Evolutionary conservation across 805 yeast species (phyloP).

Genomic region (Pichia rugopelliculosa): DNA sequence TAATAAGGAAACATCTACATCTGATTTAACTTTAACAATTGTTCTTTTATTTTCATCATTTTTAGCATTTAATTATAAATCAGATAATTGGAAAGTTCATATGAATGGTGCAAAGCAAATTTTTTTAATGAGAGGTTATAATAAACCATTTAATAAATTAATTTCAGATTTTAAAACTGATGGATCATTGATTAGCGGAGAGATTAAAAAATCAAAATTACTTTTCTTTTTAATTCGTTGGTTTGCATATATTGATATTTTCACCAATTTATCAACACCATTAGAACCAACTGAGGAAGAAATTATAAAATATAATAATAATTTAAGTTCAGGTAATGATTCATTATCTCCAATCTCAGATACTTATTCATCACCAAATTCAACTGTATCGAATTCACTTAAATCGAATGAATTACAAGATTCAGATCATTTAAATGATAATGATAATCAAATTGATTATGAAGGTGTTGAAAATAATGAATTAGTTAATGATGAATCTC

Average conservation of each 20-base stretch:
- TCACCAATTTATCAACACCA: conserved; percentile 56
- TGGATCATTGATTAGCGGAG: conserved; percentile 16
- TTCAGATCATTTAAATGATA: neutral
- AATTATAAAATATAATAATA: conserved; percentile 11
- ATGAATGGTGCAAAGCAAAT: conserved; percentile 62
- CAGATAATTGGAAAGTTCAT: conserved; percentile 56
- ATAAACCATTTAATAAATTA: conserved; percentile 27
- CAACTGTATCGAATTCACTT: neutral
- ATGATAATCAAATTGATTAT: conserved; percentile 22
- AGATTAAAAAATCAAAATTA: conserved; percentile 31
- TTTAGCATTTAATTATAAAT: conserved; percentile 40
- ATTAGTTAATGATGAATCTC: conserved; percentile 21
- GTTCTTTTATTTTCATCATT: conserved; percentile 52
- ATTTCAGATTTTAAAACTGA: conserved; percentile 16
- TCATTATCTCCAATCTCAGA: conserved; percentile 11
- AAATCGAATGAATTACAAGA: neutral
- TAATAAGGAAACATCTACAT: conserved; percentile 44
- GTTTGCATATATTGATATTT: conserved; percentile 61
- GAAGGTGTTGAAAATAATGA: conserved; percentile 18
- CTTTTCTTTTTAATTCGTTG: conserved; percentile 55
- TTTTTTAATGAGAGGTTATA: conserved; percentile 42
- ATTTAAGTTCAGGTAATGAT: neutral
- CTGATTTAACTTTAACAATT: conserved; percentile 61
- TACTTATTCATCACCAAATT: conserved; percentile 4
- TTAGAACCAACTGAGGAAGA: conserved; percentile 25